Base-by-base conservation (phyloP, 768 basidiomycete species). In the Kwoniella europaea region DNA sequence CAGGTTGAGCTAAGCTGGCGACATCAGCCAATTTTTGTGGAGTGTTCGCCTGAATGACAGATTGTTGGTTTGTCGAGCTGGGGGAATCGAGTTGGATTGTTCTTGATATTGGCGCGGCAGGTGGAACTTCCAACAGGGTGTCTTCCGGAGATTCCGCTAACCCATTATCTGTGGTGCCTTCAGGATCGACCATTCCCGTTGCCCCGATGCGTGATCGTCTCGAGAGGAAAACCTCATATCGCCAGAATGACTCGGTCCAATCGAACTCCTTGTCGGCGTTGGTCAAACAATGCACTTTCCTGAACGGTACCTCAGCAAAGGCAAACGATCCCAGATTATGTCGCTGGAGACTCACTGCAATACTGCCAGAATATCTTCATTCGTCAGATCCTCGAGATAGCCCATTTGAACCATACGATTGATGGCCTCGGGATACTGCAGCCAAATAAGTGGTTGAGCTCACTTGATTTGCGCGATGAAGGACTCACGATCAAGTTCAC, bases 391-490 rank as follows among this genome's bases (percentile, higher is more conserved):
- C 4, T 68, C 67, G 35, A 63, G 52, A 13, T 62, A 63, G 10
- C 67, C 67, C 67, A 68, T 68, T 24, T 56, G 67, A 7, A 68
- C 52, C 67, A 68, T 62, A 15, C 67, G 67, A 57, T 68, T 68
- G 58, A 68, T 57, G 6, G 67, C 67, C 18, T 68, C 67, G 42
- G 67, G 67, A n/a, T 68, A 63, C 67, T 68, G 13, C 2, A 59
- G 57, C 24, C 42, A 10, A 22, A 22, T 50, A 16, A 50, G 46
- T 44, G 3, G 5, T 16, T 9, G 27, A 13, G 20, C 13, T 54
- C 22, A 64, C 46, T 10, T 5, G 12, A n/a, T 16, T 22, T 27
- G 12, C 4, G 15, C 16, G 18, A 24, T 42, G 10, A 18, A 16
- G 35, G 6, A 68, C 67, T 56, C 22, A 68, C 67, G 7, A 68